A percentile compares a stretch with the other conserved stretches of the same genome.
These are phyloP conservation scores for Trichosporon faecale DNA, from an alignment of 1,284 basidiomycete species.

Conservation along the genomic window DNA sequence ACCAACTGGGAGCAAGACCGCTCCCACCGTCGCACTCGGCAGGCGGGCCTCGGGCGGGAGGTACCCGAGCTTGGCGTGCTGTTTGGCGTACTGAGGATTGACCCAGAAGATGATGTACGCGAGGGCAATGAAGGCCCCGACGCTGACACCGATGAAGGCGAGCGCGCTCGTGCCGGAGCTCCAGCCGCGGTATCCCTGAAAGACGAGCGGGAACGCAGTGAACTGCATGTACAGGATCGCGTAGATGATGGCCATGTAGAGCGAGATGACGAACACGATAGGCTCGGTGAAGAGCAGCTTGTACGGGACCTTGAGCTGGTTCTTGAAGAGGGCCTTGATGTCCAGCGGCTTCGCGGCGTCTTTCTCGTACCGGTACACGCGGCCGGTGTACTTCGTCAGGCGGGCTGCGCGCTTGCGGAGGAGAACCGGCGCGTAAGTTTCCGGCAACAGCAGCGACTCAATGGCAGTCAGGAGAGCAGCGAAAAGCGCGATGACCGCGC, in stretches of 20 bases:
- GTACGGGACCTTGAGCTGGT: conserved; percentile 52
- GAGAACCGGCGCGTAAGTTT: conserved; percentile 54
- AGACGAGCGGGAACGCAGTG: conserved; percentile 48
- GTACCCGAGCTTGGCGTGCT: conserved; percentile 21
- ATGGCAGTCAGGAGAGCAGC: conserved; percentile 45
- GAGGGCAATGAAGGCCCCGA: conserved; percentile 61
- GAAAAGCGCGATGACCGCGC: conserved; percentile 63
- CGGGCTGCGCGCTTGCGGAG: conserved; percentile 45
- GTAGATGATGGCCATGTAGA: conserved; percentile 51
- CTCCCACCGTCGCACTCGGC: conserved; percentile 61
- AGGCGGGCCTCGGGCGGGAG: conserved; percentile 57
- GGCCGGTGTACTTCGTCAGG: conserved; percentile 49
- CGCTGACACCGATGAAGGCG: conserved; percentile 64
- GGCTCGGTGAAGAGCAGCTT: conserved; percentile 51
- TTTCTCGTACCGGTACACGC: conserved; percentile 48
- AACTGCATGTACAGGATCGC: conserved; percentile 49
- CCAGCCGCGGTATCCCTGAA: conserved; percentile 43
- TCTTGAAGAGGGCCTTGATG: conserved; percentile 41
- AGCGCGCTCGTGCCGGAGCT: conserved; percentile 59
- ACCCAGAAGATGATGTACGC: conserved; percentile 56
- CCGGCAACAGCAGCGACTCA: conserved; percentile 44
- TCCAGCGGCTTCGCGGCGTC: conserved; percentile 43
- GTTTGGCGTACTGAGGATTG: conserved; percentile 32
- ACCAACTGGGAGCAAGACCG: conserved; percentile 56
- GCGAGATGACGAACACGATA: conserved; percentile 51